Conservation (phyloP, 1,139 yeast genomes). For the Wickerhamiella pararugosa region DNA sequence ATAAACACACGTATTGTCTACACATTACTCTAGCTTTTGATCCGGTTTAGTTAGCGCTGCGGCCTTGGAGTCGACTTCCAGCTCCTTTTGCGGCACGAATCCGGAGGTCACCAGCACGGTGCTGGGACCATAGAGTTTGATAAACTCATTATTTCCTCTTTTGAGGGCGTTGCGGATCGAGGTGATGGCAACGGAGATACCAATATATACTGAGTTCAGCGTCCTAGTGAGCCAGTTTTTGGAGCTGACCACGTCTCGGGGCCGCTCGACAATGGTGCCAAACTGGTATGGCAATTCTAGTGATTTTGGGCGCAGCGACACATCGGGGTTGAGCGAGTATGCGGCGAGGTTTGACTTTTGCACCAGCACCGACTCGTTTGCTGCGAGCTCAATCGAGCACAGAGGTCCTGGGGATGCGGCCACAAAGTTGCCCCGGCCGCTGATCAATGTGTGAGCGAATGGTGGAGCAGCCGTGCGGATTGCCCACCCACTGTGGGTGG, state of each 20-base stretch:
- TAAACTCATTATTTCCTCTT: conserved; percentile 12
- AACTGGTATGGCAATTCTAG: conserved; percentile 6
- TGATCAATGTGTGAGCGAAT: conserved; percentile 20
- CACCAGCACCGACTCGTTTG: conserved; percentile 24
- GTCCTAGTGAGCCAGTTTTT: not conserved
- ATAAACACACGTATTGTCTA: too few relatives aligned
- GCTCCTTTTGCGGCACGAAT: too few relatives aligned
- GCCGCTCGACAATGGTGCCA: not conserved
- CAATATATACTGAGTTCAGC: not conserved
- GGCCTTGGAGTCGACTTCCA: too few relatives aligned
- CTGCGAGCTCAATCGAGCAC: conserved; percentile 21
- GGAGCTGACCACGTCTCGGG: not conserved
- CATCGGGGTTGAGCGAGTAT: conserved; percentile 22
- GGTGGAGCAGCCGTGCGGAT: conserved; percentile 15
- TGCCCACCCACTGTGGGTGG: conserved; percentile 17
- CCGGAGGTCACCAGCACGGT: conserved; percentile 13
- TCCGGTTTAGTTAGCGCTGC: too few relatives aligned
- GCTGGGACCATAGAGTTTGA: conserved; percentile 14
- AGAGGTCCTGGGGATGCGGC: conserved; percentile 22
- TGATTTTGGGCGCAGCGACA: conserved; percentile 5
- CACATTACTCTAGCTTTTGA: too few relatives aligned
- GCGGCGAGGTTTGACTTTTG: conserved; percentile 23
- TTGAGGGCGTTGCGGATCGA: not conserved
- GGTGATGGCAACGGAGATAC: not conserved
- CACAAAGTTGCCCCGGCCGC: conserved; percentile 28